Percentiles rank a stretch among this genome's conserved stretches.
These are phyloP conservation scores for Chytridiales sp. DNA, from an alignment of 371 early-diverging fungal species.

Conservation along the genomic window DNA sequence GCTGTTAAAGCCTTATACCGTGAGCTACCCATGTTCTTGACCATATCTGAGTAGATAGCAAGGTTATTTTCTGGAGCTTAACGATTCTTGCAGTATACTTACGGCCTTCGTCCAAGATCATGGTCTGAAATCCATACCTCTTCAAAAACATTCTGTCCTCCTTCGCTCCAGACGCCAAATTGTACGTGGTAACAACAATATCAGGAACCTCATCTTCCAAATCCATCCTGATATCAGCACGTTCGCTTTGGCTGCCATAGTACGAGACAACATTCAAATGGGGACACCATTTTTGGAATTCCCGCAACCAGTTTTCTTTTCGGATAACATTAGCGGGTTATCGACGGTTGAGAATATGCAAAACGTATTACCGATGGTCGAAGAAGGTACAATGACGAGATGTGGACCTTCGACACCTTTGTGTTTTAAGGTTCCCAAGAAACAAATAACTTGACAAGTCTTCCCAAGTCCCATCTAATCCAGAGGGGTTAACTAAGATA, in stretches of 20 bases:
- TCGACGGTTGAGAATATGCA: constrained; percentile 80
- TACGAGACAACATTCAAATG: constrained; percentile 64
- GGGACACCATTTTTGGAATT: constrained; percentile 75
- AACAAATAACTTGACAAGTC: constrained; percentile 92
- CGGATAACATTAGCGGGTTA: too few species aligned
- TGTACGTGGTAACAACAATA: constrained; percentile 64
- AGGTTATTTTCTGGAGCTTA: too few species aligned
- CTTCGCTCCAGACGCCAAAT: constrained; percentile 67
- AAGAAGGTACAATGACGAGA: constrained; percentile 84
- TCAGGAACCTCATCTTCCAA: constrained; percentile 21
- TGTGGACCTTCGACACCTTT: constrained; percentile 61
- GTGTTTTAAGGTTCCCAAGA: constrained; percentile 68
- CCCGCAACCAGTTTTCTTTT: constrained; percentile 88
- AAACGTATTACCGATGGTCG: constrained; percentile 64
- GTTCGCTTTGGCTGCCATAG: constrained; percentile 70
- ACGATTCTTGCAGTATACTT: background rate
- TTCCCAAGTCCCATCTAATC: constrained; percentile 94
- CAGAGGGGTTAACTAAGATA: background rate
- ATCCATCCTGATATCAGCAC: constrained; percentile 54
- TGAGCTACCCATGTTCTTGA: constrained; percentile 65
- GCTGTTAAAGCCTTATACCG: constrained; percentile 79
- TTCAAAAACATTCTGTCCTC: constrained; percentile 77
- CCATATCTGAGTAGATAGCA: constrained; percentile 58
- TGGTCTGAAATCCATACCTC: constrained; percentile 50
- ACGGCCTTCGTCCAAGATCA: constrained; percentile 95